These are phyloP conservation scores for Suillus fuscotomentosus DNA, from an alignment of 768 basidiomycete genomes.

Conservation along the genomic window DNA sequence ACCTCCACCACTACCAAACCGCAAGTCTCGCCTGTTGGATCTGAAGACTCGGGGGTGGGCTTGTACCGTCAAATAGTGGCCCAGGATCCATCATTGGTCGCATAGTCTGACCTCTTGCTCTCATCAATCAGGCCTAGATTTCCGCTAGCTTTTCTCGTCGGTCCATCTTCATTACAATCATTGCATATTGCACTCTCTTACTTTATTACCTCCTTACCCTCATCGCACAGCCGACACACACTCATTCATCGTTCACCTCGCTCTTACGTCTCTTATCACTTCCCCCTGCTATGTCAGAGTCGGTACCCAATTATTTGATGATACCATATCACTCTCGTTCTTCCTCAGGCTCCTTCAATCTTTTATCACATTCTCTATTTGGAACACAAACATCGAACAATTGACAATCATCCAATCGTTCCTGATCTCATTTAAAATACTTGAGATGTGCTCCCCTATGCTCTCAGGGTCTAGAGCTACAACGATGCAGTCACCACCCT, in stretches of 20 bases:
- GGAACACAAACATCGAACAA: constrained; percentile 33
- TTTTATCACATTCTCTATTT: constrained; percentile 38
- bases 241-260: constrained; percentile 11
- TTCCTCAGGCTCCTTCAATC: constrained; percentile 6
- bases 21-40: constrained; percentile 68
- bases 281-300: constrained; percentile 15
- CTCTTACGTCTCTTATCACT: constrained; percentile 11
- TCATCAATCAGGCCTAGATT: constrained; percentile 16
- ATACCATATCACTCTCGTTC: constrained; percentile 36
- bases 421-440: constrained; percentile 14
- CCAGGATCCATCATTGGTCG: constrained; percentile 67
- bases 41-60: constrained; percentile 75
- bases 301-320: constrained; percentile 29
- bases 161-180: constrained; percentile 18
- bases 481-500: constrained; percentile 2
- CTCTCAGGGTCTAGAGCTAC: neutral
- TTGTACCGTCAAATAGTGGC: constrained; percentile 81
- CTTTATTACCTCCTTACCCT: constrained; percentile 16
- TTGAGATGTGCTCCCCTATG: neutral
- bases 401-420: constrained; percentile 7
- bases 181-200: constrained; percentile 27
- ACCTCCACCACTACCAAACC: constrained; percentile 36
- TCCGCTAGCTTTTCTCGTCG: constrained; percentile 14
- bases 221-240: constrained; percentile 29
- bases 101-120: constrained; percentile 14